Evolutionary conservation across 2,329 filamentous ascomycete genomes (phyloP).

Genomic region (Alternaria ventricosa): DNA sequence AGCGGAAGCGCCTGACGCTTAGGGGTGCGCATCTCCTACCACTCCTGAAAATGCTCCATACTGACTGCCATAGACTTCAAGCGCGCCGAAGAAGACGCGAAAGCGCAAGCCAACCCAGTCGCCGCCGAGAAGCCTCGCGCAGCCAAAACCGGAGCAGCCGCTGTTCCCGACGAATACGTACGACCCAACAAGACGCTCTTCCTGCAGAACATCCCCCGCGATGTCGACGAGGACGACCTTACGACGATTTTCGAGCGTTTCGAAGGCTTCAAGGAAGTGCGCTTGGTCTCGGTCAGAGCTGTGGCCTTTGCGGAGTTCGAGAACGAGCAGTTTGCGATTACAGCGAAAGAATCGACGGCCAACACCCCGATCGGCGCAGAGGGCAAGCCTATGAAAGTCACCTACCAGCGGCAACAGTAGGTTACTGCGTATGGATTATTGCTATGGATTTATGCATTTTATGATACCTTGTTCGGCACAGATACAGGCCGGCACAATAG

Average conservation of each 20-base stretch:
- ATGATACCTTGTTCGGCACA: conserved; percentile 25
- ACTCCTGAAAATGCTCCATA: conserved; percentile 41
- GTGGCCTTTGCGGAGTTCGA: conserved; percentile 99
- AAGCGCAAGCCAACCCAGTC: conserved; percentile 75
- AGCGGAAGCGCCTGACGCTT: conserved; percentile 81
- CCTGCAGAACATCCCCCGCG: conserved; percentile 88
- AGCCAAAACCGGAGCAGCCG: conserved; percentile 71
- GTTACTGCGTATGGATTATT: conserved; percentile 29
- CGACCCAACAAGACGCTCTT: conserved; percentile 98
- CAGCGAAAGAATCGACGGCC: conserved; percentile 90
- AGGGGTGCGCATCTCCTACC: conserved; percentile 69
- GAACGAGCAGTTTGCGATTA: conserved; percentile 84
- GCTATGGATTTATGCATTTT: conserved; percentile 30
- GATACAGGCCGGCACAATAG: conserved; percentile 12
- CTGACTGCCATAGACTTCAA: conserved; percentile 65
- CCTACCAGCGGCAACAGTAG: conserved; percentile 84
- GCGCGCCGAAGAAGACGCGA: conserved; percentile 80
- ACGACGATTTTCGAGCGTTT: conserved; percentile 84
- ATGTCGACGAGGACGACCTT: conserved; percentile 81
- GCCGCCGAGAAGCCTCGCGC: conserved; percentile 62
- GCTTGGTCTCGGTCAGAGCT: conserved; percentile 84
- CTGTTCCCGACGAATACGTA: conserved; percentile 96
- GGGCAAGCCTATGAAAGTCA: conserved; percentile 86
- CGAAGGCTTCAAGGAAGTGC: conserved; percentile 92
- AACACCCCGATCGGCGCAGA: conserved; percentile 80